Conservation (phyloP, 257 asterid genomes). For the Salvia miltiorrhiza region DNA sequence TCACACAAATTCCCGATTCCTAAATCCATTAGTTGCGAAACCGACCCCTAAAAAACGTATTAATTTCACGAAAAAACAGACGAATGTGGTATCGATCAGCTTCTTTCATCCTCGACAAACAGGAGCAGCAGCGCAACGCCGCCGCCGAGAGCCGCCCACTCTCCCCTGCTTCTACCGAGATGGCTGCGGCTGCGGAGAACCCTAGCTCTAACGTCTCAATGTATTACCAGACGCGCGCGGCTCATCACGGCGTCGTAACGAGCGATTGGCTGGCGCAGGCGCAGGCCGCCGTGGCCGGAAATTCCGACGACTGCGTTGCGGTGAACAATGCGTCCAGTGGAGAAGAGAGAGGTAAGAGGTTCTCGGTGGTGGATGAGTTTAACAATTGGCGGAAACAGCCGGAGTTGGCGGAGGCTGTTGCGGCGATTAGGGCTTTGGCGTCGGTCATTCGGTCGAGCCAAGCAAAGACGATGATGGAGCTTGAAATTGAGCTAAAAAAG, state of each 20-base stretch:
- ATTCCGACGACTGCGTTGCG: slow-evolving; percentile 35
- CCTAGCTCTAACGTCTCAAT: slow-evolving; percentile 58
- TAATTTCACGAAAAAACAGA: neutral
- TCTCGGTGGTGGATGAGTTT: slow-evolving; percentile 77
- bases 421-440: slow-evolving; percentile 96
- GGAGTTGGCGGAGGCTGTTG: slow-evolving; percentile 97
- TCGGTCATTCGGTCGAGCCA: slow-evolving; percentile 83
- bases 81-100: slow-evolving; percentile 40
- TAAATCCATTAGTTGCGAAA: neutral
- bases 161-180: slow-evolving; percentile 48
- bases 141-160: slow-evolving; percentile 23
- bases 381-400: slow-evolving; percentile 90
- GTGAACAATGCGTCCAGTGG: slow-evolving; percentile 31
- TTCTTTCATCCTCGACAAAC: slow-evolving; percentile 36
- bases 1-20: slow-evolving; percentile 8
- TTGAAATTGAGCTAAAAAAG: slow-evolving; percentile 86
- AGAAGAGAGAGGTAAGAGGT: slow-evolving; percentile 36
- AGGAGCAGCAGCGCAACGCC: slow-evolving; percentile 28
- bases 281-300: slow-evolving; percentile 67
- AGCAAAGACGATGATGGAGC: slow-evolving; percentile 96
- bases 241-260: slow-evolving; percentile 87
- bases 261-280: slow-evolving; percentile 98
- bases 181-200: slow-evolving; percentile 35
- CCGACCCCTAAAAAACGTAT: neutral
- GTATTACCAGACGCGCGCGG: slow-evolving; percentile 88